Conservation (phyloP, 2,329 filamentous ascomycete species). For the Hypoxylon sp. region DNA sequence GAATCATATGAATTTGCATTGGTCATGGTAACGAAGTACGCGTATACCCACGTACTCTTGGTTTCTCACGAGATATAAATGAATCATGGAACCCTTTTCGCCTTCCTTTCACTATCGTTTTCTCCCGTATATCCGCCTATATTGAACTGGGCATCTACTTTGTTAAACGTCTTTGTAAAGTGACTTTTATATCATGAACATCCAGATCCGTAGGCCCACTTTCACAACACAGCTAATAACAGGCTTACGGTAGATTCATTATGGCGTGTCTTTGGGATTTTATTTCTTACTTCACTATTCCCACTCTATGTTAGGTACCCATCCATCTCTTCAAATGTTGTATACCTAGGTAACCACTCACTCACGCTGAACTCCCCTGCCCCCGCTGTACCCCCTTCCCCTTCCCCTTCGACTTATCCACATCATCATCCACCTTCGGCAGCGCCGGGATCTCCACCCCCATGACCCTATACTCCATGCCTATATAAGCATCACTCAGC, state of each 20-base stretch:
- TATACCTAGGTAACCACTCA: too few species aligned
- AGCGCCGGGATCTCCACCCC: conserved; percentile 67
- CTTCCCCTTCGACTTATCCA: conserved; percentile 58
- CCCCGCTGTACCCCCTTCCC: conserved; percentile 13
- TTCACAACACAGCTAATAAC: too few species aligned
- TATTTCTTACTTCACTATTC: background rate
- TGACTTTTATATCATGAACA: background rate
- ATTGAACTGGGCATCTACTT: too few species aligned
- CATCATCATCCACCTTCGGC: conserved; percentile 65
- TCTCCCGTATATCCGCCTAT: background rate
- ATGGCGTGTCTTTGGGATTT: background rate
- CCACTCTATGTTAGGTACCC: background rate
- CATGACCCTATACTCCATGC: conserved; percentile 71
- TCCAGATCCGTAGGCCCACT: background rate
- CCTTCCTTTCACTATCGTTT: background rate
- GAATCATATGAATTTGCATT: conserved; percentile 11
- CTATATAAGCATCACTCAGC: conserved; percentile 89
- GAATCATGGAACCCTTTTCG: conserved; percentile 9
- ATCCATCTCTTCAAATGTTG: too few species aligned
- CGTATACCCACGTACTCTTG: conserved; percentile 6
- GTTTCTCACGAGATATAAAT: conserved; percentile 40
- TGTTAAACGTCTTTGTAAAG: too few species aligned
- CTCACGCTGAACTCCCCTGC: conserved; percentile 31
- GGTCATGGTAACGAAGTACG: conserved; percentile 13
- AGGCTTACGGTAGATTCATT: background rate